Conservation (phyloP, 1,139 yeast genomes). For the Diutina catenulata region DNA sequence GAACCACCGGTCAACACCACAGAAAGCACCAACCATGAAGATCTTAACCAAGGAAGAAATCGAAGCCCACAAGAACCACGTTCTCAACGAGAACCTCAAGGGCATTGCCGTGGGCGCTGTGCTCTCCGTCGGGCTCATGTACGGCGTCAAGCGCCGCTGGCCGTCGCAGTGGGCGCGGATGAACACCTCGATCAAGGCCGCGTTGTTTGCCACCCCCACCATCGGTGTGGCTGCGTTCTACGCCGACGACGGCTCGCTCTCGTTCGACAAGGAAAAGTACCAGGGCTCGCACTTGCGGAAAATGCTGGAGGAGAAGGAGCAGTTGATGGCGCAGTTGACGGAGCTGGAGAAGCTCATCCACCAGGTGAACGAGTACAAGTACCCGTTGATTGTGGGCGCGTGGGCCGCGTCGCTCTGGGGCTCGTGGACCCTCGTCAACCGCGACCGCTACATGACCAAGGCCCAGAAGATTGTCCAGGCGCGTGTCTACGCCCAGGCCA, state of each 20-base stretch:
- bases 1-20: background rate
- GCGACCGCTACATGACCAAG: slow-evolving; percentile 64
- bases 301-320: slow-evolving; percentile 20
- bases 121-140: slow-evolving; percentile 37
- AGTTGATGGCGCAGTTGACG: slow-evolving; percentile 39
- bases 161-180: slow-evolving; percentile 13
- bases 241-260: slow-evolving; percentile 49
- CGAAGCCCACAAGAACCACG: slow-evolving; percentile 46
- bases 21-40: slow-evolving; percentile 36
- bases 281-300: slow-evolving; percentile 16
- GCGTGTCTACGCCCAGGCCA: slow-evolving; percentile 87
- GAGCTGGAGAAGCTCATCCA: slow-evolving; percentile 33
- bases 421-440: slow-evolving; percentile 66
- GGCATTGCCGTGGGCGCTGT: slow-evolving; percentile 49
- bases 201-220: slow-evolving; percentile 49
- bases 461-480: slow-evolving; percentile 88
- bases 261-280: slow-evolving; percentile 41
- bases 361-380: slow-evolving; percentile 46
- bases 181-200: slow-evolving; percentile 42
- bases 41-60: slow-evolving; percentile 54
- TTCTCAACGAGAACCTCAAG: slow-evolving; percentile 47
- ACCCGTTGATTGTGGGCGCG: slow-evolving; percentile 60
- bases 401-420: slow-evolving; percentile 88
- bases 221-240: slow-evolving; percentile 39
- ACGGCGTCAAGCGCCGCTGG: slow-evolving; percentile 14